Percentiles rank a stretch among this genome's conserved stretches.
Evolutionary conservation across 2,329 filamentous ascomycete genomes (phyloP).

Genomic region (Sordariomycetes sp.): DNA sequence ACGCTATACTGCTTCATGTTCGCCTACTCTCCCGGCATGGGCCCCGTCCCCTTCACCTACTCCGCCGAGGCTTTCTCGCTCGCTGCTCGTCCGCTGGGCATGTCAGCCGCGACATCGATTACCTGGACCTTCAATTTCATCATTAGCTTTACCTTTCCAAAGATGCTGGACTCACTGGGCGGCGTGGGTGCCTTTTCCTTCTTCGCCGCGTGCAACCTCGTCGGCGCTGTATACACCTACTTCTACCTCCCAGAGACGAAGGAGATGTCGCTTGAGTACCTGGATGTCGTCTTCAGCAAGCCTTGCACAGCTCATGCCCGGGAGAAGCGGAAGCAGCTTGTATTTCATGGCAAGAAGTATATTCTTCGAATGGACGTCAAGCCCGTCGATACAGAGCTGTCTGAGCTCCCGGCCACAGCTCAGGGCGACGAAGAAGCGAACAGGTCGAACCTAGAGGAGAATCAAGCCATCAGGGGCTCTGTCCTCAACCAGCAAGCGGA

Average conservation of each 20-base stretch:
- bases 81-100: conserved; percentile 40
- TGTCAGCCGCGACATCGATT: conserved; percentile 30
- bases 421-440: too few relatives aligned
- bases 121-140: conserved; percentile 20
- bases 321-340: not conserved
- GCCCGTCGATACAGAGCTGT: too few relatives aligned
- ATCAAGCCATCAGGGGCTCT: too few relatives aligned
- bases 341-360: too few relatives aligned
- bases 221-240: conserved; percentile 35
- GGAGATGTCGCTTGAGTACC: conserved; percentile 49
- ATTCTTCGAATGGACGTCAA: too few relatives aligned
- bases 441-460: too few relatives aligned
- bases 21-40: conserved; percentile 36
- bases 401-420: too few relatives aligned
- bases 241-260: conserved; percentile 55
- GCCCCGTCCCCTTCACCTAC: conserved; percentile 47
- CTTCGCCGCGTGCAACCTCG: conserved; percentile 19
- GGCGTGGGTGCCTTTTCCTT: conserved; percentile 22
- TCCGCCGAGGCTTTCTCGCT: conserved; percentile 46
- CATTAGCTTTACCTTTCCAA: conserved; percentile 15
- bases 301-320: conserved; percentile 11
- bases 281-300: conserved; percentile 28
- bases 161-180: conserved; percentile 10
- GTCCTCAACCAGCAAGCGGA: too few relatives aligned
- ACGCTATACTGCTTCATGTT: conserved; percentile 23